Conservation (phyloP, 208 protist species). For the Trichomonas vaginalis region DNA sequence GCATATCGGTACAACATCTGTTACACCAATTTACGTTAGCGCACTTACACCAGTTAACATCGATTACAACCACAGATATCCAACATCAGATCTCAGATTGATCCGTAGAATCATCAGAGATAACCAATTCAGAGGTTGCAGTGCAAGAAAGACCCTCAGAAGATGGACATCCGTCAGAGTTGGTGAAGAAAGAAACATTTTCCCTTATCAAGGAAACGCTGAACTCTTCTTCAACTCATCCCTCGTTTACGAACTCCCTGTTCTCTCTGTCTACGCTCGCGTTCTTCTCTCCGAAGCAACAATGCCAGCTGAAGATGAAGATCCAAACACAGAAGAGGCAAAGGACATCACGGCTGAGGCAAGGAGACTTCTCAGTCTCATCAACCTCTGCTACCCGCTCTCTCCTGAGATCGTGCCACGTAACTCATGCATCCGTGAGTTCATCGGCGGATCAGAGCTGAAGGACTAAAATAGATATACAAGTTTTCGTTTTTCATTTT, state of each 20-base stretch:
- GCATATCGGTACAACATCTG: background rate
- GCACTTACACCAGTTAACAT: background rate
- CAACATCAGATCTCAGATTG: background rate
- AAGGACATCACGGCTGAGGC: background rate
- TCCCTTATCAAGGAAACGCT: background rate
- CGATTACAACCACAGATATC: slow-evolving; percentile 12
- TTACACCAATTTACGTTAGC: slow-evolving; percentile 13
- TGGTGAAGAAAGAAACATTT: slow-evolving; percentile 22
- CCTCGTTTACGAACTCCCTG: slow-evolving; percentile 7
- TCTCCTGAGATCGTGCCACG: background rate
- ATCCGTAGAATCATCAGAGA: slow-evolving; percentile 16
- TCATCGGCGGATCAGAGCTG: background rate
- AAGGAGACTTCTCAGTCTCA: background rate
- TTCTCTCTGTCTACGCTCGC: background rate
- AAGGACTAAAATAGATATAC: no score
- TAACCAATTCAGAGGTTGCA: background rate
- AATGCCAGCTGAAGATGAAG: background rate
- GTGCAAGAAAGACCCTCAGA: background rate
- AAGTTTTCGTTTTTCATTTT: no score
- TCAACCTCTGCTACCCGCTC: background rate
- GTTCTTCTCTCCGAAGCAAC: background rate
- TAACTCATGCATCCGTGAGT: background rate
- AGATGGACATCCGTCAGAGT: background rate
- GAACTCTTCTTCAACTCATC: slow-evolving; percentile 19
- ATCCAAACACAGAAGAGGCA: background rate